Base-by-base conservation (phyloP, 192 early-diverging fungal genomes). In the Mycoemilia scoparia region DNA sequence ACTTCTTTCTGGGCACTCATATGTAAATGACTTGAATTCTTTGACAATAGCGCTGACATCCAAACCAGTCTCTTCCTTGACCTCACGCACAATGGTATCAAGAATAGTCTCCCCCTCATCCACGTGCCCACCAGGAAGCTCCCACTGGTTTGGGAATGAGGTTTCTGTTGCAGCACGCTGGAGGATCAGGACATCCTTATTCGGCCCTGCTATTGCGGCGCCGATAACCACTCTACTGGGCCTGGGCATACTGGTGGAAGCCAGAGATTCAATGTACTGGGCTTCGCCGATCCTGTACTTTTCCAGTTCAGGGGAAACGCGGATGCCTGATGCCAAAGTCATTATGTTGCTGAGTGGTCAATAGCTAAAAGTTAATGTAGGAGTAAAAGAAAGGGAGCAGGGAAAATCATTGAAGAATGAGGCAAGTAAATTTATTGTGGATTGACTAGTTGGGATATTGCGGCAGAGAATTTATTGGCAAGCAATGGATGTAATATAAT, bases 111-210 rank as follows among this genome's bases (percentile, higher is more conserved):
- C 57, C 12, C 39, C 43, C 2, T 45, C 34, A 19, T 60, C 57
- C 23, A 57, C 53, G 11, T 56, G 49, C 3, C 59, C 59, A 15
- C 59, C 59, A 8, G 59, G 53, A 7, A 52, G 51, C 37, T 56
- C 59, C 59, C 59, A 62, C 33, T 56, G 41, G 35, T 62, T 52
- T 7, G 54, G 49, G 22, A 45, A 62, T 14, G 45, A 41, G 25
- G 49, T 52, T 29, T 62, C 59, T 10, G 39, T 24, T 2, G 59
- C 39, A 8, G 59, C 40, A 10, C 59, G 44, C 34, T 62, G 59
- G 7, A 62, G 49, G 13, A 62, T 33, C 12, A 62, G 42, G 15
- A 62, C 49, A 23, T 38, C 41, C 11, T 44, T 34, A 3, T 27
- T 15, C 13, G 43, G 9, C 6, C 35, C 29, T 19, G 39, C 35